Conservation (phyloP, 2,329 filamentous ascomycete genomes). For the Colletotrichum sp. region DNA sequence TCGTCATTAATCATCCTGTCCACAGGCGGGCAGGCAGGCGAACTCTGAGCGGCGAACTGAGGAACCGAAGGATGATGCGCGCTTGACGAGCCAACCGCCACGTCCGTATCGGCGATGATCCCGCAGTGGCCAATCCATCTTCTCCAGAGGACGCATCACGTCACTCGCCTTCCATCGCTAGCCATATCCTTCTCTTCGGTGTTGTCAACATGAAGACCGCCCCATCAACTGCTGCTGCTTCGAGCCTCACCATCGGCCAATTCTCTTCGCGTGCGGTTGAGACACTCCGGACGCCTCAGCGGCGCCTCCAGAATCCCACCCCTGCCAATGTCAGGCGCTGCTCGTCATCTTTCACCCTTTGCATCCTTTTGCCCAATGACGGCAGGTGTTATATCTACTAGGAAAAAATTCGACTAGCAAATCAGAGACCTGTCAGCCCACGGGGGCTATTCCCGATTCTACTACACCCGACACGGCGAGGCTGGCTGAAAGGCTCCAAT, state of each 20-base stretch:
- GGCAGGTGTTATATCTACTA: neutral
- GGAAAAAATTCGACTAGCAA: neutral
- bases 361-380: neutral
- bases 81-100: neutral
- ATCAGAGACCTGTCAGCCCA: neutral
- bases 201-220: neutral
- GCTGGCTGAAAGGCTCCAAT: neutral
- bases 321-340: neutral
- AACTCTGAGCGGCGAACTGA: neutral
- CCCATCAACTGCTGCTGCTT: neutral
- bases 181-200: neutral
- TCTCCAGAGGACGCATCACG: neutral
- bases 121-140: neutral
- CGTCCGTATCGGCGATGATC: neutral
- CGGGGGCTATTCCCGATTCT: neutral
- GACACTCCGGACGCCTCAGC: neutral
- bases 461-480: neutral
- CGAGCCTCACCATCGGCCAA: neutral
- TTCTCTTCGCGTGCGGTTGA: neutral
- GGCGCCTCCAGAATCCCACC: neutral
- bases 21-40: neutral
- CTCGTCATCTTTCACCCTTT: neutral
- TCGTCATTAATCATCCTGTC: conserved; percentile 8
- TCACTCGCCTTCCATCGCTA: neutral
- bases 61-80: neutral